A percentile compares a stretch with the other conserved stretches of the same genome.
These are phyloP conservation scores for Trichophaea hybrida DNA, from an alignment of 2,329 filamentous ascomycete species.

Conservation along the genomic window DNA sequence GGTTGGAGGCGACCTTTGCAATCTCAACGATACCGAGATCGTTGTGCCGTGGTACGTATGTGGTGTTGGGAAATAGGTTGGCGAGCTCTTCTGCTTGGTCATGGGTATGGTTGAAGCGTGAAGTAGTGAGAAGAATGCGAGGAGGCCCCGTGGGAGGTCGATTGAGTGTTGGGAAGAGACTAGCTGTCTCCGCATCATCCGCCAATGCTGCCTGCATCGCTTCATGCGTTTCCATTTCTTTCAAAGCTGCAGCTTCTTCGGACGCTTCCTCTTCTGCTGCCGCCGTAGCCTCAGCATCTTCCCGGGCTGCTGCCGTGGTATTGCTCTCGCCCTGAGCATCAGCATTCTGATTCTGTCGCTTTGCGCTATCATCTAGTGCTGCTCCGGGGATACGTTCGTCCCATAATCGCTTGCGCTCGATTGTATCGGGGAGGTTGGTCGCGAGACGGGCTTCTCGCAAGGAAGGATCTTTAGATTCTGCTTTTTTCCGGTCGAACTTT, in stretches of 20 bases:
- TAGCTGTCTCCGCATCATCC: conserved; percentile 38
- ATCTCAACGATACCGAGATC: conserved; percentile 92
- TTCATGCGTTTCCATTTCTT: conserved; percentile 12
- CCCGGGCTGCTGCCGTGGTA: conserved; percentile 4
- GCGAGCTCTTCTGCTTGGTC: conserved; percentile 64
- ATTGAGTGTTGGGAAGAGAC: conserved; percentile 38
- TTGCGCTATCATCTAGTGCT: conserved; percentile 1
- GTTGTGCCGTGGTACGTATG: conserved; percentile 76
- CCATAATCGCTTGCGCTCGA: conserved; percentile 83
- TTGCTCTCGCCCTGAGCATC: too few relatives aligned
- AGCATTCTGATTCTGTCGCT: not conserved
- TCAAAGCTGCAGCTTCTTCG: conserved; percentile 7
- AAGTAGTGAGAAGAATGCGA: conserved; percentile 85
- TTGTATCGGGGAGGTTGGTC: conserved; percentile 63
- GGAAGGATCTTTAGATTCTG: conserved; percentile 70
- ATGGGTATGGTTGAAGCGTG: conserved; percentile 77
- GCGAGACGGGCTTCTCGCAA: conserved; percentile 58
- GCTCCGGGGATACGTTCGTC: conserved; percentile 43
- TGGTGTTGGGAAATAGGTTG: conserved; percentile 62
- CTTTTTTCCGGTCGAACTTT: conserved; percentile 64
- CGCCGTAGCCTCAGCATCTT: conserved; percentile 2
- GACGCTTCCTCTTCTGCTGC: not conserved
- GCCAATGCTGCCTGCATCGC: conserved; percentile 18
- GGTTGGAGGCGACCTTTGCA: conserved; percentile 62
- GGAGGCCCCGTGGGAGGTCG: conserved; percentile 43